These are phyloP conservation scores for Apiospora malaysiana DNA, from an alignment of 2,329 filamentous ascomycete species.

Conservation along the genomic window DNA sequence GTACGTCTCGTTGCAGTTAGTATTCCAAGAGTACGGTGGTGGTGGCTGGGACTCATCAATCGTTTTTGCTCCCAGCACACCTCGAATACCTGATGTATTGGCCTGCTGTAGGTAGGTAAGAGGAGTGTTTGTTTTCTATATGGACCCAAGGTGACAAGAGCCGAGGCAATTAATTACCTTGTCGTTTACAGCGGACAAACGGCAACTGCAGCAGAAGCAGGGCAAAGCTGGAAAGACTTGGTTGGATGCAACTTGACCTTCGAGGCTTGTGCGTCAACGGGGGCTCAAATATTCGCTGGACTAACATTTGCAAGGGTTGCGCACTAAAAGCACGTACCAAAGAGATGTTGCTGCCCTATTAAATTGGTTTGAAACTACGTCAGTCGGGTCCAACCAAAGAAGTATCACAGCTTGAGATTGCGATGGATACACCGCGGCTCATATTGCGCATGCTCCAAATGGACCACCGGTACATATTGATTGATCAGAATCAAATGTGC, in stretches of 20 bases:
- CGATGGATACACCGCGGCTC: slow-evolving; percentile 10
- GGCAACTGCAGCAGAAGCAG: background rate
- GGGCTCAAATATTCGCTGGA: slow-evolving; percentile 10
- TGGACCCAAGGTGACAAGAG: background rate
- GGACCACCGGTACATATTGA: background rate
- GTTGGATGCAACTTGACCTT: slow-evolving; percentile 6
- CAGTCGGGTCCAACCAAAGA: background rate
- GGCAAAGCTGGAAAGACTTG: slow-evolving; percentile 11
- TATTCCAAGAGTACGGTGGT: background rate
- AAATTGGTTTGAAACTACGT: slow-evolving; percentile 14
- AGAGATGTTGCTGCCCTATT: slow-evolving; percentile 10
- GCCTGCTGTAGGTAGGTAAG: too few relatives aligned
- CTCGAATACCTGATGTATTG: background rate
- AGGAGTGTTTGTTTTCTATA: background rate
- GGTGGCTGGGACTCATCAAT: background rate
- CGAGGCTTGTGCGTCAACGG: slow-evolving; percentile 4
- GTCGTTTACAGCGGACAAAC: background rate
- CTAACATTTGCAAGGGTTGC: slow-evolving; percentile 5
- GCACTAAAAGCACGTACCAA: slow-evolving; percentile 13
- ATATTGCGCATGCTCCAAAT: background rate
- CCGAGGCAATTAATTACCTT: background rate
- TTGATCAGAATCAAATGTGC: background rate
- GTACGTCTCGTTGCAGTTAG: background rate
- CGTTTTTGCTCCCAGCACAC: background rate
- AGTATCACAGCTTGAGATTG: slow-evolving; percentile 3